Evolutionary conservation across 2,329 filamentous ascomycete species (phyloP).

Genomic region (Aspergillus eucalypticola): DNA sequence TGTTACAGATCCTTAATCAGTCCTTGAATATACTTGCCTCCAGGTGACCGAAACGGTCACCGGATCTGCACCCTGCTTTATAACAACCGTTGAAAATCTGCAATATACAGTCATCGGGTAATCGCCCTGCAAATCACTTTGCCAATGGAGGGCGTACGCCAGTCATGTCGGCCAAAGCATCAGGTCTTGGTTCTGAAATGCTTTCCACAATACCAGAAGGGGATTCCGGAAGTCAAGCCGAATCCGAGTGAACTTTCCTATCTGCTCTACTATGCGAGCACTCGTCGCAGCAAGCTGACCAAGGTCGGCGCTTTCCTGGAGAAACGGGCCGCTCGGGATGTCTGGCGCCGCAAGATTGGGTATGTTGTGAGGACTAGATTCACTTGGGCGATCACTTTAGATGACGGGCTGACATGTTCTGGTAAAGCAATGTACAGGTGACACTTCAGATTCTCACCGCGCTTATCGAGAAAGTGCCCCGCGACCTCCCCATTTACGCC

Average conservation of each 20-base stretch:
- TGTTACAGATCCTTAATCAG: not conserved
- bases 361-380: slow-evolving; percentile 46
- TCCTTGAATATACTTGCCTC: not conserved
- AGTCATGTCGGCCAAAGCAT: slow-evolving; percentile 82
- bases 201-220: slow-evolving; percentile 90
- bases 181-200: slow-evolving; percentile 95
- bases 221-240: slow-evolving; percentile 86
- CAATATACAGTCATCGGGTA: slow-evolving; percentile 1
- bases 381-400: not conserved
- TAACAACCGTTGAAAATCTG: not conserved
- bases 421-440: slow-evolving; percentile 79
- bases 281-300: slow-evolving; percentile 89
- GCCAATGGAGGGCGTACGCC: slow-evolving; percentile 58
- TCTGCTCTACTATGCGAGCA: slow-evolving; percentile 93
- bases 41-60: not conserved
- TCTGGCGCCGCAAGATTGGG: slow-evolving; percentile 86
- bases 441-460: slow-evolving; percentile 90
- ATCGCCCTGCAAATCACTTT: slow-evolving; percentile 7
- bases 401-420: slow-evolving; percentile 12
- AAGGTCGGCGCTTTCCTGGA: slow-evolving; percentile 95
- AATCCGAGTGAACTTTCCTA: slow-evolving; percentile 97
- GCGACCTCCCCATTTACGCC: slow-evolving; percentile 87
- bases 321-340: slow-evolving; percentile 88
- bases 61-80: not conserved
- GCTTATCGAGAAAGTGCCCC: slow-evolving; percentile 87